These are phyloP conservation scores for Yueomyces sp. DNA, from an alignment of 805 yeast species.

Conservation along the genomic window DNA sequence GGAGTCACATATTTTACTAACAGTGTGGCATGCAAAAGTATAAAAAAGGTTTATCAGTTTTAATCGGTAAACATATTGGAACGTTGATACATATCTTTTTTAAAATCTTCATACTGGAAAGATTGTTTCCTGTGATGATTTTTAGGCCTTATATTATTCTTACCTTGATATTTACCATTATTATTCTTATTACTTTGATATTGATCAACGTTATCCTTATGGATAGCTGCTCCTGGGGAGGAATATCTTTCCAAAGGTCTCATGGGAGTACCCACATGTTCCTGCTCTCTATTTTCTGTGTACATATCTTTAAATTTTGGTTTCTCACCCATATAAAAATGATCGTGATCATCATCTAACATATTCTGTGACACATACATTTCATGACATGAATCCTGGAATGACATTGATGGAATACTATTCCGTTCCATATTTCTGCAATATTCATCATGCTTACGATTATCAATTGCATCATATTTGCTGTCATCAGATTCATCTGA, in stretches of 20 bases:
- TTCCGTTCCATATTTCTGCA: background rate
- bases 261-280: background rate
- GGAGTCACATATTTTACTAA: no score
- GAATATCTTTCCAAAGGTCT: background rate
- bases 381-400: slow-evolving; percentile 2
- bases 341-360: background rate
- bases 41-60: background rate
- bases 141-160: slow-evolving; percentile 1
- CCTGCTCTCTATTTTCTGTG: background rate
- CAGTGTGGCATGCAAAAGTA: no score
- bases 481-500: slow-evolving; percentile 2
- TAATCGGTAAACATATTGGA: slow-evolving; percentile 15
- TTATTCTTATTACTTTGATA: background rate
- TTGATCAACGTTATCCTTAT: background rate
- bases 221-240: background rate
- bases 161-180: background rate
- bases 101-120: slow-evolving; percentile 20
- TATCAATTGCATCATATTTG: background rate
- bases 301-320: background rate
- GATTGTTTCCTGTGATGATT: slow-evolving; percentile 12
- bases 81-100: slow-evolving; percentile 19
- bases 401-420: background rate
- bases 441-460: background rate
- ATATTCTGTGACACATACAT: slow-evolving; percentile 3
- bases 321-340: background rate